Conservation (phyloP, 208 protist species). For the Trypanosoma rangeli region DNA sequence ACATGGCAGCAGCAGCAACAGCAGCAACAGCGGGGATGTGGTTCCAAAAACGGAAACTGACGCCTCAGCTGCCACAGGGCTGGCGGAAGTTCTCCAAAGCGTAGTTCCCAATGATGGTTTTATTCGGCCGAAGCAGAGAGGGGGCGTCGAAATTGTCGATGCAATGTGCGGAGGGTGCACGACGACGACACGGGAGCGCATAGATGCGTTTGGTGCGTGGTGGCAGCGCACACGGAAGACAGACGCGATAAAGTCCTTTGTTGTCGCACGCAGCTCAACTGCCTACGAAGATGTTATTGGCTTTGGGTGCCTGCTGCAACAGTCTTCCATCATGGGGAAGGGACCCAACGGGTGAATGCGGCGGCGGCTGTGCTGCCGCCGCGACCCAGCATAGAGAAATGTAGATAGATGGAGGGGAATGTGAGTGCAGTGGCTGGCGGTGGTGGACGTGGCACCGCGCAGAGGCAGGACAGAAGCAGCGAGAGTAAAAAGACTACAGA, state of each 20-base stretch:
- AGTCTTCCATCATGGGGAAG: background rate
- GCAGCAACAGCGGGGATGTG: constrained; percentile 3
- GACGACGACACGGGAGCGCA: constrained; percentile 32
- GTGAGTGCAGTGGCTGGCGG: background rate
- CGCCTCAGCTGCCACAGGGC: background rate
- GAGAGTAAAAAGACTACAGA: background rate
- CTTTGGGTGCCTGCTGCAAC: constrained; percentile 31
- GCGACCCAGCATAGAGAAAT: background rate
- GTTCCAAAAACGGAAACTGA: background rate
- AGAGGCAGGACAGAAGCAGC: background rate
- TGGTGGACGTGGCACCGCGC: background rate
- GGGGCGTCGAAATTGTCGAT: background rate
- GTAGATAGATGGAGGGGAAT: background rate
- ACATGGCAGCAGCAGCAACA: constrained; percentile 1
- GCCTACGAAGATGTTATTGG: constrained; percentile 39
- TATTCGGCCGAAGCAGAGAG: background rate
- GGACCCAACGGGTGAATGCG: background rate
- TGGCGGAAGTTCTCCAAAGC: background rate
- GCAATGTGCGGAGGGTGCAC: background rate
- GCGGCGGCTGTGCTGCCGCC: background rate
- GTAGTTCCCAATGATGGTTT: background rate
- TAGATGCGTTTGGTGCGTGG: constrained; percentile 29
- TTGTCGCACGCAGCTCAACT: constrained; percentile 21
- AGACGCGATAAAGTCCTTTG: constrained; percentile 30
- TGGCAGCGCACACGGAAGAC: constrained; percentile 41